Evolutionary conservation across 441 rosid species (phyloP).

Genomic region (Eutrema salsugineum): DNA sequence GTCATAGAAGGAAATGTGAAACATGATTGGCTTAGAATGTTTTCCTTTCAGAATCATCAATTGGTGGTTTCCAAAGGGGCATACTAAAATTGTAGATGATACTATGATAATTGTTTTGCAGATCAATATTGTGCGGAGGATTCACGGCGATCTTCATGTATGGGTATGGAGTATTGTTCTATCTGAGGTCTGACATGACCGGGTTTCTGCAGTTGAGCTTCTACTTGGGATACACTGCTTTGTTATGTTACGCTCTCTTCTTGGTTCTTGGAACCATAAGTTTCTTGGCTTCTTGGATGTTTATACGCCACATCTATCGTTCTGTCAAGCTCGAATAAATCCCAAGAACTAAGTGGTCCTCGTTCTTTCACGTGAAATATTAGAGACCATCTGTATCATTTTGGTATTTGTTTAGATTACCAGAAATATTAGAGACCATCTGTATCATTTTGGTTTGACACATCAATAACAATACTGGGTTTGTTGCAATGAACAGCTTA

Average conservation of each 20-base stretch:
- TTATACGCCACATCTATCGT: slow-evolving; percentile 53
- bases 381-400: slow-evolving; percentile 2
- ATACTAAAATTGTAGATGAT: background rate
- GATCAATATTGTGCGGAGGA: slow-evolving; percentile 69
- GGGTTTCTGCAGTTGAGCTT: slow-evolving; percentile 69
- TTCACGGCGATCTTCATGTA: slow-evolving; percentile 68
- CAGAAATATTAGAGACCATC: background rate
- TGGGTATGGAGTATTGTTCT: slow-evolving; percentile 60
- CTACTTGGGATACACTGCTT: slow-evolving; percentile 68
- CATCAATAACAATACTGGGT: background rate
- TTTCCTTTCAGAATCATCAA: background rate
- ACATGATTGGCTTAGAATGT: background rate
- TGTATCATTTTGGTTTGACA: slow-evolving; percentile 5
- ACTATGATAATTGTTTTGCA: slow-evolving; percentile 34
- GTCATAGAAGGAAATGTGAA: background rate
- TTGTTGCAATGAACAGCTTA: background rate
- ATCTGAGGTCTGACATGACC: slow-evolving; percentile 60
- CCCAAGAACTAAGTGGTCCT: background rate
- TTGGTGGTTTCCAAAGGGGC: background rate
- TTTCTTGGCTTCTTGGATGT: slow-evolving; percentile 58
- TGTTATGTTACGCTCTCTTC: slow-evolving; percentile 76
- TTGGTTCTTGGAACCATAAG: slow-evolving; percentile 64
- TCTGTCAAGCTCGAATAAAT: slow-evolving; percentile 69
- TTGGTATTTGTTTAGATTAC: slow-evolving; percentile 17
- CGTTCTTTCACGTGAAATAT: background rate